Base-by-base conservation (phyloP, 306 rosid genomes). In the Castanopsis chinensis region DNA sequence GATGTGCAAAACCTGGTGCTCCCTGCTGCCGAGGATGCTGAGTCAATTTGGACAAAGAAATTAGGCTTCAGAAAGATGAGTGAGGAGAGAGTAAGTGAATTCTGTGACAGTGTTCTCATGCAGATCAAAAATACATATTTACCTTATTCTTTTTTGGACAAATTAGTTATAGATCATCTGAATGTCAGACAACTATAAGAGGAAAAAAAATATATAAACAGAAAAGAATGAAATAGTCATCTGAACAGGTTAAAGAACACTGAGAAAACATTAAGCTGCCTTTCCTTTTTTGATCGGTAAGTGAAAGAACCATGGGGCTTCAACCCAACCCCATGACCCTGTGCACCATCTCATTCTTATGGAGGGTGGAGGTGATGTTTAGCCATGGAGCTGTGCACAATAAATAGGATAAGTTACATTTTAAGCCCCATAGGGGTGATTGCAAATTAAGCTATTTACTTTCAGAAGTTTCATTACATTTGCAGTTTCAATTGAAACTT, bases 11-110 rank as follows among this genome's bases (percentile, higher is more conserved):
- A 91, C 83, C 79, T 96, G 77, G 99, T 96, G 72, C 98, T 96
- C 52, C 99, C 99, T 78, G 99, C 99, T 4, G 99, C 99, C 5
- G 99, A 92, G 86, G 98, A 91, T 55, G 99, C 98, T 0, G 98
- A 96, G 85, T 96, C 99, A 72, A 91, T 96, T 74, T 96, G 99
- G 99, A 96, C 97, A 2, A 93, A 87, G 74, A 96, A 96, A 78
- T 82, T 96, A 75, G 99, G 99, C 74, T 96, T 96, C 82, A 84
- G 59, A 69, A 93, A 90, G 88, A 92, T 93, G 97, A 89, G 86
- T 43, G 98, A 96, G 63, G 99, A 96, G 77, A 91, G 92, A 85
- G 99, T 90, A 87, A 82, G 88, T 82, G 54, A 70, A 18, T 54
- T n/a, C 25, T 69, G 33, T 20, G 73, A 55, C 69, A 43, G 51